Evolutionary conservation across 331 rosid species (phyloP).

Genomic region (Ulmus americana): DNA sequence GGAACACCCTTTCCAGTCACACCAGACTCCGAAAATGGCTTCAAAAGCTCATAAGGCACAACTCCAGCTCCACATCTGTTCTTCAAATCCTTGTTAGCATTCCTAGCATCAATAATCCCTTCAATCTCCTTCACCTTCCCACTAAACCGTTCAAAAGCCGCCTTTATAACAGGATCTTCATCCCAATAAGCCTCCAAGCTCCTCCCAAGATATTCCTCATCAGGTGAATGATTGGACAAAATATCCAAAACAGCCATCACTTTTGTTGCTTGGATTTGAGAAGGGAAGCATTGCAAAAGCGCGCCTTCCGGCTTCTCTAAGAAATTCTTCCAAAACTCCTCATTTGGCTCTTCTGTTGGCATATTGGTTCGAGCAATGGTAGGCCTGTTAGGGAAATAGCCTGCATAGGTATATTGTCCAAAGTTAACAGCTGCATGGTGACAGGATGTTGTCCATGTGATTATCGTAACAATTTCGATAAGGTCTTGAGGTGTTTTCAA

Average conservation of each 20-base stretch:
- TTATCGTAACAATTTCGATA: constrained; percentile 41
- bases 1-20: constrained; percentile 57
- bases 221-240: constrained; percentile 56
- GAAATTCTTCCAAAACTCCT: constrained; percentile 32
- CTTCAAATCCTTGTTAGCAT: constrained; percentile 24
- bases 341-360: constrained; percentile 45
- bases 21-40: constrained; percentile 42
- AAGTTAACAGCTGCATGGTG: constrained; percentile 83
- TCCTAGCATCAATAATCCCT: constrained; percentile 40
- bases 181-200: constrained; percentile 37
- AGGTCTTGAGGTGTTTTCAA: constrained; percentile 50
- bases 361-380: constrained; percentile 42
- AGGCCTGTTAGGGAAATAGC: constrained; percentile 63
- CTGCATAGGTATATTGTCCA: constrained; percentile 54
- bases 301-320: constrained; percentile 40
- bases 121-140: constrained; percentile 45
- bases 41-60: constrained; percentile 53
- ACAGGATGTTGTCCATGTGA: constrained; percentile 60
- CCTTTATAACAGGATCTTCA: constrained; percentile 34
- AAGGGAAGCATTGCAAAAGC: constrained; percentile 44
- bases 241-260: constrained; percentile 49
- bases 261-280: constrained; percentile 56
- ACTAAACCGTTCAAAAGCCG: constrained; percentile 40
- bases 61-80: constrained; percentile 55
- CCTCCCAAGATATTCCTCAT: constrained; percentile 55